phyloP scores from a whole-genome alignment of 139 green algal genomes.

The Medakamo hakoo region DNA sequence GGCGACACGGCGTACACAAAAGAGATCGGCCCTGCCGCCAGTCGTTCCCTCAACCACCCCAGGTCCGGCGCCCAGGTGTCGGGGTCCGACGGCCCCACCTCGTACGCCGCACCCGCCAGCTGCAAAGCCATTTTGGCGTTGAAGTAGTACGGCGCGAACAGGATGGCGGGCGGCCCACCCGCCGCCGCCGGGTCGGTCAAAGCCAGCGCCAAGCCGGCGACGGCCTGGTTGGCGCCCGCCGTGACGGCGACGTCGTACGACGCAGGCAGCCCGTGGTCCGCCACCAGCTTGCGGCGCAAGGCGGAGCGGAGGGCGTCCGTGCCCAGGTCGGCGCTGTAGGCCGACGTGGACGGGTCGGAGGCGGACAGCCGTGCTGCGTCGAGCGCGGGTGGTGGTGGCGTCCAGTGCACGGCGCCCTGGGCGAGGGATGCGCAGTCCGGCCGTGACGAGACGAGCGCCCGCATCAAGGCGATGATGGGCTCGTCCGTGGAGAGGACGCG shows the following conservation, averaged over 20 bases:
- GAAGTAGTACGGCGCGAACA: not conserved
- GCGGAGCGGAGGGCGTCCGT: not conserved
- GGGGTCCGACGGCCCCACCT: not conserved
- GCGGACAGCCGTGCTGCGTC: too few species aligned
- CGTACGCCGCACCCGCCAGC: not conserved
- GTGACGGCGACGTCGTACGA: not conserved
- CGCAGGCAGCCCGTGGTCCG: not conserved
- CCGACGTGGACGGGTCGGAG: not conserved
- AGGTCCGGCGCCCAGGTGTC: not conserved
- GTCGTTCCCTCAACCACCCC: too few species aligned
- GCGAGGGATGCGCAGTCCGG: not conserved
- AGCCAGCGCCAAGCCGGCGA: not conserved
- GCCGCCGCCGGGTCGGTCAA: not conserved
- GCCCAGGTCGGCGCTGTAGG: not conserved
- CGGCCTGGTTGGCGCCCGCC: not conserved
- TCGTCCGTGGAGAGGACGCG: not conserved
- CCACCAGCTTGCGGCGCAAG: not conserved
- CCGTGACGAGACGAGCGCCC: not conserved
- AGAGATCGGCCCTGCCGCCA: too few species aligned
- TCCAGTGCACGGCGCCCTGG: not conserved
- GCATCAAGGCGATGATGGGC: not conserved
- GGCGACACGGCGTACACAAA: not conserved
- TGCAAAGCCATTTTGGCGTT: not conserved
- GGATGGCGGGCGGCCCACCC: too few species aligned
- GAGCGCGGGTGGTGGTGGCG: not conserved